Conservation (phyloP, 164 flowering plant genomes). For the Santalum album region DNA sequence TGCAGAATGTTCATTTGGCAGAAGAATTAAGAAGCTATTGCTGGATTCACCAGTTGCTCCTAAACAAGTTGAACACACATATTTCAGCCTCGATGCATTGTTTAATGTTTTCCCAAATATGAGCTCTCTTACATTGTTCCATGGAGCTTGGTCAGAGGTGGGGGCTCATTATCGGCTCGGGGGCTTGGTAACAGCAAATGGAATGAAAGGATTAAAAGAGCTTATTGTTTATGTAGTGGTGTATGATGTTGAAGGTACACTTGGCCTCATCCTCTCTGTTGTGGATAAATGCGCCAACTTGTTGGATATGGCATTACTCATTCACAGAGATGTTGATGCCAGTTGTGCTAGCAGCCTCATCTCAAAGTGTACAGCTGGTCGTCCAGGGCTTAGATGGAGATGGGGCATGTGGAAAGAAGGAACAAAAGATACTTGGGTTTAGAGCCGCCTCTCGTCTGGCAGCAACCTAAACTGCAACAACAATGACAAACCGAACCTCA, state of each 20-base stretch:
- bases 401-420: slow-evolving; percentile 40
- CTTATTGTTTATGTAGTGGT: slow-evolving; percentile 23
- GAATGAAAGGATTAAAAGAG: slow-evolving; percentile 20
- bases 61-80: slow-evolving; percentile 8
- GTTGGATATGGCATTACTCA: slow-evolving; percentile 21
- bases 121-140: slow-evolving; percentile 20
- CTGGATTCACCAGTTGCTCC: slow-evolving; percentile 17
- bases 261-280: slow-evolving; percentile 18
- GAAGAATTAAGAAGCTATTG: slow-evolving; percentile 19
- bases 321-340: slow-evolving; percentile 19
- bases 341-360: slow-evolving; percentile 16
- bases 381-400: slow-evolving; percentile 33
- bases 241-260: slow-evolving; percentile 15
- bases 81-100: slow-evolving; percentile 17
- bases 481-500: too few species aligned
- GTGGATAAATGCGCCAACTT: slow-evolving; percentile 25
- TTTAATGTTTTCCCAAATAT: slow-evolving; percentile 24
- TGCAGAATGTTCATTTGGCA: slow-evolving; percentile 12
- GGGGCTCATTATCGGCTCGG: slow-evolving; percentile 12
- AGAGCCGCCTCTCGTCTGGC: slow-evolving; percentile 7
- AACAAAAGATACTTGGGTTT: slow-evolving; percentile 19
- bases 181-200: slow-evolving; percentile 9
- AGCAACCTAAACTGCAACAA: too few species aligned
- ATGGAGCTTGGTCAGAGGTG: slow-evolving; percentile 31
- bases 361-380: slow-evolving; percentile 17